Evolutionary conservation across 2,329 filamentous ascomycete genomes (phyloP).

Genomic region (Thelonectria blattea): DNA sequence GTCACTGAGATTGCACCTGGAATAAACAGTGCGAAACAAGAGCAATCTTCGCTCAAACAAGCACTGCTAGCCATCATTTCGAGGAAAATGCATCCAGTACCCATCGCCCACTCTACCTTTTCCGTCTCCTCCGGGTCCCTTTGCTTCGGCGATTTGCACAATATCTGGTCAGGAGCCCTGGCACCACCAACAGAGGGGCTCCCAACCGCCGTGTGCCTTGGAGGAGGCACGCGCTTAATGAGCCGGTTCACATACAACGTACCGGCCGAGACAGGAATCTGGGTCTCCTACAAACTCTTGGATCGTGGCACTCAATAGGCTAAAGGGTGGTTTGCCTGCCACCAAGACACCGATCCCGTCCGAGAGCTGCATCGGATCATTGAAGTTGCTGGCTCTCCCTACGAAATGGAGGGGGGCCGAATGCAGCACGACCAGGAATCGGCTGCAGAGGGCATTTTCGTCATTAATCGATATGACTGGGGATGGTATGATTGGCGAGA

Average conservation of each 20-base stretch:
- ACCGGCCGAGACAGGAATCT: background rate
- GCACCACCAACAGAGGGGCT: background rate
- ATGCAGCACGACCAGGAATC: too few species aligned
- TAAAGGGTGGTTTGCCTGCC: background rate
- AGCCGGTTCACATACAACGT: background rate
- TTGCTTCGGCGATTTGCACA: slow-evolving; percentile 14
- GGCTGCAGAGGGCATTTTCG: too few species aligned
- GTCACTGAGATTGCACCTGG: too few species aligned
- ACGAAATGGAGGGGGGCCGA: too few species aligned
- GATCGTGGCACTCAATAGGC: background rate
- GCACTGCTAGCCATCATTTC: too few species aligned
- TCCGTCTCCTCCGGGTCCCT: slow-evolving; percentile 6
- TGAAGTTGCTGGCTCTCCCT: too few species aligned
- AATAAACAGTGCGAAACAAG: too few species aligned
- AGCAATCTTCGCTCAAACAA: too few species aligned
- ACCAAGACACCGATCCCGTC: background rate
- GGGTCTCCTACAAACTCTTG: background rate
- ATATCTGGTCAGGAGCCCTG: slow-evolving; percentile 7
- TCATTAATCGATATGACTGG: too few species aligned
- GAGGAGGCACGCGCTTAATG: too few species aligned
- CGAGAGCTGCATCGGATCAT: background rate
- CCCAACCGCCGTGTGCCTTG: too few species aligned
- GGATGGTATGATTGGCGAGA: background rate
- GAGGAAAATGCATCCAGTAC: too few species aligned
- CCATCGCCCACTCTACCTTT: background rate